These are phyloP conservation scores for Saprolegnia diclina DNA, from an alignment of 352 stramenopile genomes.

Conservation along the genomic window DNA sequence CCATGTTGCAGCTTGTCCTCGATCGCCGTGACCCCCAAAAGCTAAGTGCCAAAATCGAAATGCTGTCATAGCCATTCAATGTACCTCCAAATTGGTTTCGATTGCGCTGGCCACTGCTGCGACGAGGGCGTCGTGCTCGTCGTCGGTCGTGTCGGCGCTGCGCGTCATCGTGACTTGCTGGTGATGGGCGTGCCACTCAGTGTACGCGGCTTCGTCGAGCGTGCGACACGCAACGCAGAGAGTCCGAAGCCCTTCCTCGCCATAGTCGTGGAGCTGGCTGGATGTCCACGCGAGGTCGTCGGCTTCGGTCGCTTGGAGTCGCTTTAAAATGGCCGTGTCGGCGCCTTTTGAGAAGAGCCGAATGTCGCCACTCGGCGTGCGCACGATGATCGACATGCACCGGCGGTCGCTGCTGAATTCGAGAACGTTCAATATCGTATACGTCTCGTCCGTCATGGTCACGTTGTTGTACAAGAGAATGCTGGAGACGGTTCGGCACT, in stretches of 20 bases:
- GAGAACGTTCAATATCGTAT: conserved; percentile 78
- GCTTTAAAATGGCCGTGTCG: conserved; percentile 76
- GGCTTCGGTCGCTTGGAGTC: conserved; percentile 30
- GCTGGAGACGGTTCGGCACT: not conserved
- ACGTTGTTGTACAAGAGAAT: conserved; percentile 2
- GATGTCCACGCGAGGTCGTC: conserved; percentile 31
- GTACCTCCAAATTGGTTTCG: conserved; percentile 21
- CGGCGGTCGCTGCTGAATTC: conserved; percentile 91
- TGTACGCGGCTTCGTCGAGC: conserved; percentile 45
- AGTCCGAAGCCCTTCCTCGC: conserved; percentile 69
- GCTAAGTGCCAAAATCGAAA: conserved; percentile 24
- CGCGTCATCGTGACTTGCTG: conserved; percentile 32
- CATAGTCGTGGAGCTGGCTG: conserved; percentile 58
- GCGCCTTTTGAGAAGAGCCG: conserved; percentile 74
- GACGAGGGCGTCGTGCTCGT: conserved; percentile 1
- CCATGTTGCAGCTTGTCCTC: conserved; percentile 95
- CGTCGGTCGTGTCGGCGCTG: not conserved
- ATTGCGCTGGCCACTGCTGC: conserved; percentile 1
- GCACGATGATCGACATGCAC: conserved; percentile 89
- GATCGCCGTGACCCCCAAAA: conserved; percentile 92
- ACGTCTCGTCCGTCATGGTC: conserved; percentile 16
- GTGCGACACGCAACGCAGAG: conserved; percentile 64
- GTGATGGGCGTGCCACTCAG: conserved; percentile 52
- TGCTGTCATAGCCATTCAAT: too few species aligned
- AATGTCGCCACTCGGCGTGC: conserved; percentile 49